phyloP scores from a whole-genome alignment of 345 rosid genomes.

The Populus simonii region DNA sequence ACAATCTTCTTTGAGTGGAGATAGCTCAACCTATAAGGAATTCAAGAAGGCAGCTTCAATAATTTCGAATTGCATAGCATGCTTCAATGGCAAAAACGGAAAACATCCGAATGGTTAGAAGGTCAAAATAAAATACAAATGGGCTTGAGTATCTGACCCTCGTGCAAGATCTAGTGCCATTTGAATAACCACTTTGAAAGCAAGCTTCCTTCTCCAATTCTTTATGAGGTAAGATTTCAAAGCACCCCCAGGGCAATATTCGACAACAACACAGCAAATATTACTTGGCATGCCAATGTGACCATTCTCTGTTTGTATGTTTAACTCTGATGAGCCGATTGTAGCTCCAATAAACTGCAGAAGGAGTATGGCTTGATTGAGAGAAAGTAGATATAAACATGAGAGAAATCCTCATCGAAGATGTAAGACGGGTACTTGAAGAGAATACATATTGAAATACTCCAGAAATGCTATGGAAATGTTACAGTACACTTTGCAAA shows the following conservation, averaged over 20 bases:
- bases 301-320: conserved; percentile 28
- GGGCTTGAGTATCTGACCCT: conserved; percentile 25
- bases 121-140: conserved; percentile 2
- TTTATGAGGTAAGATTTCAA: conserved; percentile 35
- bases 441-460: not conserved
- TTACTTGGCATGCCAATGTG: conserved; percentile 28
- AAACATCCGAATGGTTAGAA: not conserved
- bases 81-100: not conserved
- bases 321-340: conserved; percentile 17
- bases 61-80: not conserved
- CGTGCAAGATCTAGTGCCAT: conserved; percentile 35
- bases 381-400: not conserved
- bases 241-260: conserved; percentile 39
- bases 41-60: conserved; percentile 10
- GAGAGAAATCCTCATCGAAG: not conserved
- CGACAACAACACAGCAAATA: conserved; percentile 30
- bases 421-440: not conserved
- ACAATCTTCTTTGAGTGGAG: conserved; percentile 40
- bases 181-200: conserved; percentile 30
- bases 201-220: conserved; percentile 32
- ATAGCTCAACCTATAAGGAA: conserved; percentile 33
- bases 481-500: too few species aligned
- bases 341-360: conserved; percentile 38
- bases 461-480: too few species aligned
- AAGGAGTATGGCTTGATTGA: not conserved